Conservation (phyloP, 192 early-diverging fungal species). For the Allomyces arbusculus region DNA sequence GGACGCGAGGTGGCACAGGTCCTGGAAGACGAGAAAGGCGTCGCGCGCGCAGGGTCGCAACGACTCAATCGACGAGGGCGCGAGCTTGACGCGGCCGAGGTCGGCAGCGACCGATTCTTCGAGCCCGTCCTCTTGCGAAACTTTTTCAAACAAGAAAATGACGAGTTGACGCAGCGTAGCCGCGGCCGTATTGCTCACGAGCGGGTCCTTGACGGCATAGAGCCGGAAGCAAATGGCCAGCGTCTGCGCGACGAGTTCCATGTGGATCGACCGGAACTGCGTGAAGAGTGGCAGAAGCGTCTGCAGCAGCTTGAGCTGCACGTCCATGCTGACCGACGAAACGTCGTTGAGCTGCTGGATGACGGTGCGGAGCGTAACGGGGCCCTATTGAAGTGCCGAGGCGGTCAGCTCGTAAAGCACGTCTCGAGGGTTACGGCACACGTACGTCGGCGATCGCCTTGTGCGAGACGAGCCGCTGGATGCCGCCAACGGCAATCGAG, state of each 20-base stretch:
- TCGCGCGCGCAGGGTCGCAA: slow-evolving; percentile 1
- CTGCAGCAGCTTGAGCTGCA: slow-evolving; percentile 86
- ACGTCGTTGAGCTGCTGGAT: slow-evolving; percentile 51
- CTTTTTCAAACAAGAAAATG: slow-evolving; percentile 67
- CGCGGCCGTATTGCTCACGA: slow-evolving; percentile 69
- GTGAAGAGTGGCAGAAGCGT: slow-evolving; percentile 72
- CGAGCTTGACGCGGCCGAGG: slow-evolving; percentile 4
- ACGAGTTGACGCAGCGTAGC: slow-evolving; percentile 71
- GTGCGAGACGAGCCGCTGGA: slow-evolving; percentile 56
- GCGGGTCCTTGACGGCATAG: slow-evolving; percentile 58
- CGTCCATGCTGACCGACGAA: slow-evolving; percentile 45
- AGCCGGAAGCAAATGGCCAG: slow-evolving; percentile 62
- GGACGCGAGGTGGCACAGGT: slow-evolving; percentile 59
- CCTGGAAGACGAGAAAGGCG: slow-evolving; percentile 60
- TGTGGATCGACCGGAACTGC: slow-evolving; percentile 58
- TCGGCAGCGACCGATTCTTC: neutral
- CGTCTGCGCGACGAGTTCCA: slow-evolving; percentile 47
- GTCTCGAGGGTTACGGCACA: neutral
- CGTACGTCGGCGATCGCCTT: slow-evolving; percentile 49
- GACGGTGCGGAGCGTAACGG: slow-evolving; percentile 31
- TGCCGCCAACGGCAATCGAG: slow-evolving; percentile 57
- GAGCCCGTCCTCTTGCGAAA: slow-evolving; percentile 35
- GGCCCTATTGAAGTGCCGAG: slow-evolving; percentile 12
- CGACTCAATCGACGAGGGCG: neutral
- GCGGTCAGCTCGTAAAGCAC: neutral